Evolutionary conservation across 2,329 filamentous ascomycete species (phyloP).

Genomic region (Pseudonectria foliicola): DNA sequence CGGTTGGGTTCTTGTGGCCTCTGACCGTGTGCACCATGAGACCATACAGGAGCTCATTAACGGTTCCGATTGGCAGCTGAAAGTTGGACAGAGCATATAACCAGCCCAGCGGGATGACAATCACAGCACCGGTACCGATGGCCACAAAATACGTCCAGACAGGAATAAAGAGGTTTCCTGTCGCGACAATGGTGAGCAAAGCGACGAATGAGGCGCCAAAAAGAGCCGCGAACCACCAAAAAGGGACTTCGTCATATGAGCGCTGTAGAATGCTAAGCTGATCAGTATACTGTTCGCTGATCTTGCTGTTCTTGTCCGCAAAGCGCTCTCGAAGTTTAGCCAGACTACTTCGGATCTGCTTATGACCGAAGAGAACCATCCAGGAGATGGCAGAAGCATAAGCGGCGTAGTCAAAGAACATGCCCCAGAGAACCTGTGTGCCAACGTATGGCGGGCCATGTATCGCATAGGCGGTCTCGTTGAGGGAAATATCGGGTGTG

Average conservation of each 20-base stretch:
- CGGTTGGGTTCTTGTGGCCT: constrained; percentile 48
- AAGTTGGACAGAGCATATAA: constrained; percentile 54
- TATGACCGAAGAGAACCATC: constrained; percentile 49
- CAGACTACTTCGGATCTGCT: constrained; percentile 38
- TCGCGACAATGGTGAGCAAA: constrained; percentile 43
- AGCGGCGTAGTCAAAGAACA: constrained; percentile 55
- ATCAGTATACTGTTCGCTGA: constrained; percentile 51
- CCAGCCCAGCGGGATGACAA: constrained; percentile 52
- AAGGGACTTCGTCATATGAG: constrained; percentile 49
- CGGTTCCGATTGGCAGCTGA: constrained; percentile 45
- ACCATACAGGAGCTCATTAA: constrained; percentile 54
- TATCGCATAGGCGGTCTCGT: constrained; percentile 39
- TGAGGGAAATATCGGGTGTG: constrained; percentile 32
- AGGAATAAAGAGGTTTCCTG: constrained; percentile 49
- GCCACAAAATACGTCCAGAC: constrained; percentile 54
- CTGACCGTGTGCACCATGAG: constrained; percentile 48
- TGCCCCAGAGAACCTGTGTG: constrained; percentile 48
- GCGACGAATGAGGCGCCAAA: constrained; percentile 36
- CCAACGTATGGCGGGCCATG: constrained; percentile 51
- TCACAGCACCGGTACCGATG: constrained; percentile 44
- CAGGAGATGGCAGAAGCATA: constrained; percentile 52
- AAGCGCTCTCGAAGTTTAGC: constrained; percentile 34
- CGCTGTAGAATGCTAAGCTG: constrained; percentile 53
- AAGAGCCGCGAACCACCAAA: constrained; percentile 49
- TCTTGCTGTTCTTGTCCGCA: constrained; percentile 23